phyloP scores from a whole-genome alignment of 257 asterid genomes.

The Solanum etuberosum region DNA sequence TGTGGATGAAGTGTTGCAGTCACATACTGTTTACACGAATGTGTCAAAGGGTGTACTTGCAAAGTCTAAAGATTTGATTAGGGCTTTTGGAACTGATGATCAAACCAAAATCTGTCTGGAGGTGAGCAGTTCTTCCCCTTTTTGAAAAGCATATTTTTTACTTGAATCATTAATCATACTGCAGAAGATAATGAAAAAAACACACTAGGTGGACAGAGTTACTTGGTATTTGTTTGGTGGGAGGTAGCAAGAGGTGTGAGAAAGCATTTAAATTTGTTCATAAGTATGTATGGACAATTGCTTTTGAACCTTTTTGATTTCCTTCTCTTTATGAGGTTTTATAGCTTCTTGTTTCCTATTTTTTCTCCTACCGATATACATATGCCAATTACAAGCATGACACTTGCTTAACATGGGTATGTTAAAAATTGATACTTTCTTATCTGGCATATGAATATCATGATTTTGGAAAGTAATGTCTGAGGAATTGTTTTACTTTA shows the following conservation, averaged over 20 bases:
- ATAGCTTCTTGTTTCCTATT: neutral
- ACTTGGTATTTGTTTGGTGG: neutral
- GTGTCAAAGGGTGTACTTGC: constrained; percentile 91
- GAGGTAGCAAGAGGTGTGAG: neutral
- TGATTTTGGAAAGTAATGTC: neutral
- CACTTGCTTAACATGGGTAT: neutral
- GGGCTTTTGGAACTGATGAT: constrained; percentile 85
- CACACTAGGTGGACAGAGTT: no score
- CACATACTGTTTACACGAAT: constrained; percentile 74
- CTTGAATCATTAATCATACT: neutral
- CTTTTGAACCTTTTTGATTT: neutral
- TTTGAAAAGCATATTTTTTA: neutral
- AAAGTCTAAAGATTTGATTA: constrained; percentile 64
- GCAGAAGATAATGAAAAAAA: neutral
- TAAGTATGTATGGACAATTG: neutral
- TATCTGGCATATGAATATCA: neutral
- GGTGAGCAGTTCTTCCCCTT: constrained; percentile 17
- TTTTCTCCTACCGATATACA: neutral
- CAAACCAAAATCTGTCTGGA: constrained; percentile 70
- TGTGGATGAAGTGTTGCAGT: constrained; percentile 94
- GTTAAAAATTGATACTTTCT: neutral
- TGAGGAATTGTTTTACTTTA: neutral
- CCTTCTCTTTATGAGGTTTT: neutral
- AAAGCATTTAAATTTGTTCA: neutral
- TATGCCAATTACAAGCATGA: neutral